Conservation (phyloP, 2,329 filamentous ascomycete species). For the Penicillium sp. region DNA sequence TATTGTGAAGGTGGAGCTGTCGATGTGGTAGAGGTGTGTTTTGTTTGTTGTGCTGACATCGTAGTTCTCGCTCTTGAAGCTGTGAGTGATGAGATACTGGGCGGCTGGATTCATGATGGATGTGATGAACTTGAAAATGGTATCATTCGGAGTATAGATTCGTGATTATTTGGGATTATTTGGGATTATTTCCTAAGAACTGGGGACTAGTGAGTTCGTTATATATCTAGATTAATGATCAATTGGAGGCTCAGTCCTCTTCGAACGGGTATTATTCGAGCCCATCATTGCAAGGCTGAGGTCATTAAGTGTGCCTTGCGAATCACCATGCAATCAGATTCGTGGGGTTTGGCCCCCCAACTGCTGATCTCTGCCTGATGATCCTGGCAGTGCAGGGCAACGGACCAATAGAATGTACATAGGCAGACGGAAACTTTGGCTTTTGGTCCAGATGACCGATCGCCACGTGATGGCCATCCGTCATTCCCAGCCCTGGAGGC, state of each 20-base stretch:
- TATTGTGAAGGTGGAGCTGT: slow-evolving; percentile 29
- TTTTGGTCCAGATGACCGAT: background rate
- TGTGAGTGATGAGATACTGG: slow-evolving; percentile 28
- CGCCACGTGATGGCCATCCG: background rate
- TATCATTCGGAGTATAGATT: background rate
- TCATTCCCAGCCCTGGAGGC: background rate
- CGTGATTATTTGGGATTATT: background rate
- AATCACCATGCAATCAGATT: background rate
- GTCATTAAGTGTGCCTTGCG: background rate
- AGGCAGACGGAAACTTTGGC: no score
- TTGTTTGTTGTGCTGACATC: slow-evolving; percentile 21
- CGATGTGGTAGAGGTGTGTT: slow-evolving; percentile 24
- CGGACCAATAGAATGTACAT: background rate
- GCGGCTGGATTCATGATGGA: background rate
- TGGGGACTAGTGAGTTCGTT: background rate
- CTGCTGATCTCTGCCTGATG: background rate
- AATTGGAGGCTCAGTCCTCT: background rate
- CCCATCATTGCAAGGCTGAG: background rate
- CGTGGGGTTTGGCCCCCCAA: background rate
- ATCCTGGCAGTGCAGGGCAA: slow-evolving; percentile 1
- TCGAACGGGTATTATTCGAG: background rate
- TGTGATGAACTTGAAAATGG: background rate
- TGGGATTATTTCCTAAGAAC: background rate
- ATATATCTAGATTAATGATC: background rate
- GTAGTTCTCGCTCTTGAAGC: slow-evolving; percentile 24